Conservation (phyloP, 192 early-diverging fungal genomes). For the Coemansia sp. region DNA sequence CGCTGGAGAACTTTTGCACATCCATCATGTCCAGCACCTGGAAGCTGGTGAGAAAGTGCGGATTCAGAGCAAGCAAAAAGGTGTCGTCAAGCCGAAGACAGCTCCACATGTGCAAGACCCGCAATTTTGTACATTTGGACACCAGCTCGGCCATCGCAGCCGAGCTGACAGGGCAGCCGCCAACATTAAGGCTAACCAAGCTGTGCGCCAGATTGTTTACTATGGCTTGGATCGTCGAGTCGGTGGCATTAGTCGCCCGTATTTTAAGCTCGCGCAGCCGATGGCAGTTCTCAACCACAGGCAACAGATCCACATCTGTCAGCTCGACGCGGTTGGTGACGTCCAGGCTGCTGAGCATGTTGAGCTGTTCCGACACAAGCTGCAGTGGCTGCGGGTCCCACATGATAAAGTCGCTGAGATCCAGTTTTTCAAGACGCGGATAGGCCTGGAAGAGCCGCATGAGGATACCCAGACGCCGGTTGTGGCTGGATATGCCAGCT, state of each 20-base stretch:
- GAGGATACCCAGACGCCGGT: conserved; percentile 39
- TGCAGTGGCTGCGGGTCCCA: conserved; percentile 55
- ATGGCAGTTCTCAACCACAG: conserved; percentile 41
- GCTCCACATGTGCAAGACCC: conserved; percentile 48
- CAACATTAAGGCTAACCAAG: conserved; percentile 47
- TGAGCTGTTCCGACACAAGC: conserved; percentile 42
- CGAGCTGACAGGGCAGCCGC: conserved; percentile 53
- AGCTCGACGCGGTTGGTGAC: conserved; percentile 56
- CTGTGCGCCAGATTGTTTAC: conserved; percentile 35
- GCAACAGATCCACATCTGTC: conserved; percentile 47
- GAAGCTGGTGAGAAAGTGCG: conserved; percentile 27
- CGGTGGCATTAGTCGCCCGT: conserved; percentile 50
- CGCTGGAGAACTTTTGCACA: conserved; percentile 51
- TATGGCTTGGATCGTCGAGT: conserved; percentile 42
- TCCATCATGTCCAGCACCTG: conserved; percentile 56
- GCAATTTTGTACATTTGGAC: conserved; percentile 33
- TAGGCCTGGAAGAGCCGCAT: conserved; percentile 48
- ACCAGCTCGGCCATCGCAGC: conserved; percentile 51
- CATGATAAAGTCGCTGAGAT: conserved; percentile 58
- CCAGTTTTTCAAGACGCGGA: conserved; percentile 49
- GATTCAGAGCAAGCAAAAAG: conserved; percentile 45
- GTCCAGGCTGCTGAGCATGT: conserved; percentile 39
- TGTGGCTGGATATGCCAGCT: conserved; percentile 51
- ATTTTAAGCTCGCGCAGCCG: conserved; percentile 45
- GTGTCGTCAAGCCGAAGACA: conserved; percentile 48